Evolutionary conservation across 2,329 filamentous ascomycete species (phyloP).

Genomic region (Fusarium phyllophilum): DNA sequence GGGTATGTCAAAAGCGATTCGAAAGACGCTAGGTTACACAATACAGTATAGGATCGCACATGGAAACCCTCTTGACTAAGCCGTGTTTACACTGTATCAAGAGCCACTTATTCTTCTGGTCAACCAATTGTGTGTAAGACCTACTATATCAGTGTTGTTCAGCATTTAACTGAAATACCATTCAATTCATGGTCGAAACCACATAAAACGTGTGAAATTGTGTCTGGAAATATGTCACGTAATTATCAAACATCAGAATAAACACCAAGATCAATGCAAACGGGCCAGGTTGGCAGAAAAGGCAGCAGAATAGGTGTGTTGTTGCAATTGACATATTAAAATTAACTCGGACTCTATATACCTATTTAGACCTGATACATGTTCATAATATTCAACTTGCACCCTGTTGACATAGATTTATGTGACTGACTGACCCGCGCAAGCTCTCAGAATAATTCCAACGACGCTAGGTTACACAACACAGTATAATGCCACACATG

Average conservation of each 20-base stretch:
- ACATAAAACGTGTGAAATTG: not conserved
- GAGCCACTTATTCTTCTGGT: not conserved
- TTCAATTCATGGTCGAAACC: not conserved
- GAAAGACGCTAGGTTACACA: not conserved
- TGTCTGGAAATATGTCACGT: fast-evolving
- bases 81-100: not conserved
- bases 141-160: not conserved
- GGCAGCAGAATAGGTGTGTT: too few species aligned
- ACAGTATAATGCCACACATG: not conserved
- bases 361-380: too few species aligned
- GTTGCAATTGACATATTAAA: too few species aligned
- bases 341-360: too few species aligned
- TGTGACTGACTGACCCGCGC: not conserved
- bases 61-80: not conserved
- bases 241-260: too few species aligned
- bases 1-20: not conserved
- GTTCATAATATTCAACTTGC: too few species aligned
- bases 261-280: too few species aligned
- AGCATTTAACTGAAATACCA: not conserved
- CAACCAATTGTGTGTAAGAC: not conserved
- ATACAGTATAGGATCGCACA: not conserved
- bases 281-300: too few species aligned
- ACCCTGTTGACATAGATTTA: too few species aligned
- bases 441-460: not conserved
- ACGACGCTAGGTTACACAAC: not conserved